Conservation (phyloP, 2,329 filamentous ascomycete genomes). For the Monosporascus sp. region DNA sequence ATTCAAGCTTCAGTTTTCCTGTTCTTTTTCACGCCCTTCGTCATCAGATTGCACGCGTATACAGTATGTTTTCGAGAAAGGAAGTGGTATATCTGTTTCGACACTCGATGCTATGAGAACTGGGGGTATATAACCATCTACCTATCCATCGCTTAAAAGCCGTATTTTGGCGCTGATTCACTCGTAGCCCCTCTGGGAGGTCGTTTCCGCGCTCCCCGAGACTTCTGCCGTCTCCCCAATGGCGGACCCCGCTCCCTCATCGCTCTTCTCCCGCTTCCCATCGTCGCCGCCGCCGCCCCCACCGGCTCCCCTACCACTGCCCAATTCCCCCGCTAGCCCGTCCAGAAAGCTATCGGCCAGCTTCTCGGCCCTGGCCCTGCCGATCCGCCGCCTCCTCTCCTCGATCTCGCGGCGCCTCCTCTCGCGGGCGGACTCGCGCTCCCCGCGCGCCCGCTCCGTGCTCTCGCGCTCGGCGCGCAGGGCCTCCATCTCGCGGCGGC, state of each 20-base stretch:
- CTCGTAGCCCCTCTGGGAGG: too few species aligned
- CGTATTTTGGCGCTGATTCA: too few species aligned
- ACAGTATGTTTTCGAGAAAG: too few species aligned
- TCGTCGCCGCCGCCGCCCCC: neutral
- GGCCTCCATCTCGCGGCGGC: slow-evolving; percentile 67
- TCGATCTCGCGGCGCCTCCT: slow-evolving; percentile 59
- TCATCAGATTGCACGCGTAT: too few species aligned
- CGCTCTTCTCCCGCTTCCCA: neutral
- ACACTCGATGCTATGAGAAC: too few species aligned
- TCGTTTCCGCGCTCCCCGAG: neutral
- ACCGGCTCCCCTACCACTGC: neutral
- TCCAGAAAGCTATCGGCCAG: slow-evolving; percentile 32
- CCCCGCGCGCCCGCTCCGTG: slow-evolving; percentile 59
- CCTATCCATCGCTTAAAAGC: too few species aligned
- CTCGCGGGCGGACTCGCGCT: slow-evolving; percentile 52
- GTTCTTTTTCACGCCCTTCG: too few species aligned
- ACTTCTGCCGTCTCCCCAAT: neutral
- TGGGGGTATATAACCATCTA: too few species aligned
- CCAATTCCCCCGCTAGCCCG: slow-evolving; percentile 27
- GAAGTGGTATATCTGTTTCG: too few species aligned
- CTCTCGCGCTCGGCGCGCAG: slow-evolving; percentile 61
- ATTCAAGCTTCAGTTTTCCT: too few species aligned
- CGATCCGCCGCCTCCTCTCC: slow-evolving; percentile 56
- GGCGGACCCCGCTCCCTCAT: neutral
- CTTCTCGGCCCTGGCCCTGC: slow-evolving; percentile 41